A percentile compares a stretch with the other conserved stretches of the same genome.
These are phyloP conservation scores for Cenchrus fungigraminus DNA, from an alignment of 176 grass and related monocot genomes.

Conservation along the genomic window DNA sequence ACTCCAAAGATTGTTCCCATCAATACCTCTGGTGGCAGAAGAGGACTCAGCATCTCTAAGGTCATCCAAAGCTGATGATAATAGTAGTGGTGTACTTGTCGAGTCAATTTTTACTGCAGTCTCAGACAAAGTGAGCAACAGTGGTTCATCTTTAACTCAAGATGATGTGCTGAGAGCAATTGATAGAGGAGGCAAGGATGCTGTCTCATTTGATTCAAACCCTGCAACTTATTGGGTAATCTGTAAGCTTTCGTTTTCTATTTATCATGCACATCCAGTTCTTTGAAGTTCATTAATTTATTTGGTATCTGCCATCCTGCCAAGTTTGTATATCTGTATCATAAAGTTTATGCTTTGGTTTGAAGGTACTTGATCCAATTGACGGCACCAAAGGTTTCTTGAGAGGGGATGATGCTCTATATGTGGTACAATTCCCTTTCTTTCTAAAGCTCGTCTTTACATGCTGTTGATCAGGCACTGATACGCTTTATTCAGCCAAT, in stretches of 20 bases:
- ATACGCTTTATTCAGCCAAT: neutral
- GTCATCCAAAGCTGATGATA: slow-evolving; percentile 41
- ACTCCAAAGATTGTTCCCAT: slow-evolving; percentile 79
- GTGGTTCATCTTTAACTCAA: slow-evolving; percentile 54
- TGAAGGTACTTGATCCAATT: slow-evolving; percentile 98
- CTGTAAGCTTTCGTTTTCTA: slow-evolving; percentile 12
- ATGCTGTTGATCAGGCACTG: slow-evolving; percentile 14
- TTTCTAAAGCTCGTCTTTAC: slow-evolving; percentile 13
- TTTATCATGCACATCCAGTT: slow-evolving; percentile 5
- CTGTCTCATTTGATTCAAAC: slow-evolving; percentile 76
- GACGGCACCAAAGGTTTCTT: slow-evolving; percentile 92
- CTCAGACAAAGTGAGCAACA: slow-evolving; percentile 52
- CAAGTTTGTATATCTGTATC: neutral
- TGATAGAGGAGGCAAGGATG: slow-evolving; percentile 87
- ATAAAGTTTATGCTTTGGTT: slow-evolving; percentile 20
- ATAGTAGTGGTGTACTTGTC: slow-evolving; percentile 56
- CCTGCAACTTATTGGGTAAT: slow-evolving; percentile 86
- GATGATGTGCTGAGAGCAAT: slow-evolving; percentile 84
- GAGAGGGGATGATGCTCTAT: slow-evolving; percentile 79
- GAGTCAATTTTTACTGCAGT: slow-evolving; percentile 71
- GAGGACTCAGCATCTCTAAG: slow-evolving; percentile 77
- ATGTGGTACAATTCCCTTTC: slow-evolving; percentile 72
- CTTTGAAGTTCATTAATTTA: slow-evolving; percentile 15
- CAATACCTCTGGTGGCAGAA: slow-evolving; percentile 89
- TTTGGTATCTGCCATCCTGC: neutral